These are phyloP conservation scores for Xenoacremonium recifei DNA, from an alignment of 2,329 filamentous ascomycete species.

Conservation along the genomic window DNA sequence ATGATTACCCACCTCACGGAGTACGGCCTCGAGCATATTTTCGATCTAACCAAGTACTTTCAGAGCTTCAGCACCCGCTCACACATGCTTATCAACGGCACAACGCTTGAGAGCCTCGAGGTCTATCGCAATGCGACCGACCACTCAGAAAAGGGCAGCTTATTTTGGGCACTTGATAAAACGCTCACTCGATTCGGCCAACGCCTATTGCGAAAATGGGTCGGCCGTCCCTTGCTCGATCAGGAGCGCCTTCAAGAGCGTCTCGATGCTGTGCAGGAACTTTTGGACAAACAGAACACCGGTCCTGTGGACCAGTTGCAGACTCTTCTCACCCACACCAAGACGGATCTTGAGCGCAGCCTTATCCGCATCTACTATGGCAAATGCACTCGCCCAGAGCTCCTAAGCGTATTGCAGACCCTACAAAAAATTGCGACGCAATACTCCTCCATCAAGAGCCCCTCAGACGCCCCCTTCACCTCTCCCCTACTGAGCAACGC, in stretches of 20 bases:
- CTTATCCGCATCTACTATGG: conserved; percentile 96
- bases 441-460: conserved; percentile 65
- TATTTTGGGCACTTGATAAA: conserved; percentile 94
- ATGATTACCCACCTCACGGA: conserved; percentile 94
- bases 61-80: conserved; percentile 91
- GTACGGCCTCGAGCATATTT: conserved; percentile 92
- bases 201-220: conserved; percentile 87
- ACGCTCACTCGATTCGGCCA: conserved; percentile 89
- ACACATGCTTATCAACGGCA: conserved; percentile 95
- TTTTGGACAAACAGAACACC: conserved; percentile 67
- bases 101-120: conserved; percentile 89
- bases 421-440: conserved; percentile 79
- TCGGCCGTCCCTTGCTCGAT: conserved; percentile 85
- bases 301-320: conserved; percentile 71
- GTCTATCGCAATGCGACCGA: conserved; percentile 96
- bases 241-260: conserved; percentile 72
- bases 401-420: conserved; percentile 80
- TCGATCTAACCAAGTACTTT: conserved; percentile 95
- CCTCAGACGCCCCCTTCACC: conserved; percentile 68
- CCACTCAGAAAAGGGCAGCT: conserved; percentile 76
- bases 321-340: conserved; percentile 67
- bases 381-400: conserved; percentile 87
- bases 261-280: conserved; percentile 81
- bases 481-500: conserved; percentile 70
- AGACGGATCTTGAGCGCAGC: conserved; percentile 84